Evolutionary conservation across 805 yeast species (phyloP).

Genomic region (Saccharomycopsis sp.): DNA sequence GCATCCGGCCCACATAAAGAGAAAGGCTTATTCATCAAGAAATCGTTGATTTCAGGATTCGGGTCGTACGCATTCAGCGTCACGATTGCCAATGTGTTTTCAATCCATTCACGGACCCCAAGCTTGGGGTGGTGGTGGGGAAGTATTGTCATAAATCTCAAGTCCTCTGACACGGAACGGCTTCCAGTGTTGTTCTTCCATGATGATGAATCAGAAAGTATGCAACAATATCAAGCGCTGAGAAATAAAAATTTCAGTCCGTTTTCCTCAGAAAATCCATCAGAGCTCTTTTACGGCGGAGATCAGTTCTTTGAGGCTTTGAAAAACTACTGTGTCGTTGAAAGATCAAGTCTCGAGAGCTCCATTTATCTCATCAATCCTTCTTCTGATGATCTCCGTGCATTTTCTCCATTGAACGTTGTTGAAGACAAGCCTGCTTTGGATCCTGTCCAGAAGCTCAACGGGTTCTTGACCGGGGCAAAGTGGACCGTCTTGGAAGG

Average conservation of each 20-base stretch:
- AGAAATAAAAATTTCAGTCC: conserved; percentile 66
- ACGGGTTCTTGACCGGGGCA: conserved; percentile 50
- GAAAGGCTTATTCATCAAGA: conserved; percentile 11
- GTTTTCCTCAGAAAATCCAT: conserved; percentile 39
- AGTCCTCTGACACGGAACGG: conserved; percentile 30
- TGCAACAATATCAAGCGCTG: conserved; percentile 49
- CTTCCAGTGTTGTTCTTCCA: conserved; percentile 87
- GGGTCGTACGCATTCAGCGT: conserved; percentile 62
- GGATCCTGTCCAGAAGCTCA: conserved; percentile 26
- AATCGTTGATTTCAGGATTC: conserved; percentile 9
- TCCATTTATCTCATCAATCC: conserved; percentile 75
- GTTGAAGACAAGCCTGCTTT: conserved; percentile 23
- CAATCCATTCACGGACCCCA: conserved; percentile 78
- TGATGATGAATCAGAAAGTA: conserved; percentile 77
- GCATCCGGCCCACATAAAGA: no score
- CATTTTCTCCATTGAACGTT: conserved; percentile 42
- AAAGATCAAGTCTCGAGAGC: conserved; percentile 61
- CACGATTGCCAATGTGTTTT: conserved; percentile 52
- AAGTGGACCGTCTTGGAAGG: conserved; percentile 84
- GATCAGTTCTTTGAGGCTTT: conserved; percentile 56
- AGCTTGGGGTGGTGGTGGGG: conserved; percentile 90
- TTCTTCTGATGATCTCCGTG: conserved; percentile 50
- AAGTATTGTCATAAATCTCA: conserved; percentile 65
- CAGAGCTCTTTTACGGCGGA: conserved; percentile 85
- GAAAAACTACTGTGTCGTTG: conserved; percentile 47